These are phyloP conservation scores for Aspergillus fischeri DNA, from an alignment of 2,329 filamentous ascomycete species.

Conservation along the genomic window DNA sequence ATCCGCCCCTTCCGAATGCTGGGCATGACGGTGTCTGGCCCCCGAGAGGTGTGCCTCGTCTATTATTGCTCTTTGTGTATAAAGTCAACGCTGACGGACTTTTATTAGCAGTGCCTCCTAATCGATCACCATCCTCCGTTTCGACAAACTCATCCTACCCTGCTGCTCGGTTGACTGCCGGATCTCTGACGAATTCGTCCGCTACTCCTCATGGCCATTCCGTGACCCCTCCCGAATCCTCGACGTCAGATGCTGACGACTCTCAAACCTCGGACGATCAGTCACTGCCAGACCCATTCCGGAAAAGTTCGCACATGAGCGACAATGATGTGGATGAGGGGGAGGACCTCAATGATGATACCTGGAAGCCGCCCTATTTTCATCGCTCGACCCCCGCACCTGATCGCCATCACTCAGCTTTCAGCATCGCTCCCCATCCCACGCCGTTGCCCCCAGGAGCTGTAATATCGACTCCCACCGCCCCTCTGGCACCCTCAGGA, in stretches of 20 bases:
- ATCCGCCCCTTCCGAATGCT: slow-evolving; percentile 16
- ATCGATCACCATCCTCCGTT: slow-evolving; percentile 4
- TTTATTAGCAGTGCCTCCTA: slow-evolving; percentile 10
- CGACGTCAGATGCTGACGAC: slow-evolving; percentile 23
- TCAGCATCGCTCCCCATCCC: slow-evolving; percentile 12
- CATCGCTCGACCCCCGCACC: slow-evolving; percentile 3
- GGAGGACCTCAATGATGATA: background rate
- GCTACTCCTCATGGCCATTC: slow-evolving; percentile 16
- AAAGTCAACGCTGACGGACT: slow-evolving; percentile 6
- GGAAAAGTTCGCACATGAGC: slow-evolving; percentile 25
- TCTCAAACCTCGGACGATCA: slow-evolving; percentile 30
- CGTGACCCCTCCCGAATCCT: slow-evolving; percentile 18
- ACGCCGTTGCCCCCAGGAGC: slow-evolving; percentile 9
- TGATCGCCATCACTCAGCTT: slow-evolving; percentile 5
- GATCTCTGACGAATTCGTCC: slow-evolving; percentile 15
- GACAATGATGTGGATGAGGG: slow-evolving; percentile 19
- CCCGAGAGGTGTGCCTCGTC: background rate
- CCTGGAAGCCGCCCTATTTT: background rate
- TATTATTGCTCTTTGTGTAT: background rate
- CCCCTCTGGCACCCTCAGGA: slow-evolving; percentile 12
- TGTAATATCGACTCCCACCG: background rate
- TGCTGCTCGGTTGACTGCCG: slow-evolving; percentile 5
- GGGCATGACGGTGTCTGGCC: background rate
- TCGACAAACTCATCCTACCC: slow-evolving; percentile 4
- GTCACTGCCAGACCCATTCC: slow-evolving; percentile 36